Evolutionary conservation across 106 monocot species (phyloP).

Genomic region (Dendrobium huoshanense): DNA sequence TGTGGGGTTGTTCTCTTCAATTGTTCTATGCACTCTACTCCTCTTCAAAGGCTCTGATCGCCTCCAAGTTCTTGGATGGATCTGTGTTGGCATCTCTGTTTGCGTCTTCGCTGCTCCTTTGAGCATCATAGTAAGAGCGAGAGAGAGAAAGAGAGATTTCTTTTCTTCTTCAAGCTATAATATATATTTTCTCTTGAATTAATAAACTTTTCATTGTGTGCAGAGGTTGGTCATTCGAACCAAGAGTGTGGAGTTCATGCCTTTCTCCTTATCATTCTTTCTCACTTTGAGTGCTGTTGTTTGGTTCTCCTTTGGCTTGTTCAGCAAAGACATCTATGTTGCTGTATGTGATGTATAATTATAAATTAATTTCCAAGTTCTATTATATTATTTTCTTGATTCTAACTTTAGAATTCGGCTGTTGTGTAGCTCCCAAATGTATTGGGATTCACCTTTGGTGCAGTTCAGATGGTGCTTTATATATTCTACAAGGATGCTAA

Average conservation of each 20-base stretch:
- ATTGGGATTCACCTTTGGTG: constrained; percentile 52
- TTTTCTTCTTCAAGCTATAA: neutral
- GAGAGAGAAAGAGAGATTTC: too few species aligned
- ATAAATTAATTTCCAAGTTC: neutral
- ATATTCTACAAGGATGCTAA: constrained; percentile 22
- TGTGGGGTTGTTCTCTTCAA: constrained; percentile 26
- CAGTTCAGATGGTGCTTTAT: constrained; percentile 53
- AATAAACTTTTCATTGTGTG: neutral
- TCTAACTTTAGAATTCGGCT: neutral
- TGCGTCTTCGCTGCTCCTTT: constrained; percentile 42
- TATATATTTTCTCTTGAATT: neutral
- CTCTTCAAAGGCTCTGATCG: constrained; percentile 17
- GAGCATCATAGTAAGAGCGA: constrained; percentile 33
- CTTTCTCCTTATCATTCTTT: constrained; percentile 24
- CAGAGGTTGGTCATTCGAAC: constrained; percentile 36
- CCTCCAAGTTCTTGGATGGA: constrained; percentile 29
- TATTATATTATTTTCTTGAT: neutral
- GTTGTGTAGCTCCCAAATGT: constrained; percentile 40
- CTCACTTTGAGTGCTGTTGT: constrained; percentile 28
- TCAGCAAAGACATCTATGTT: constrained; percentile 28
- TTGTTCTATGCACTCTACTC: constrained; percentile 27
- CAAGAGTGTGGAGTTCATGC: constrained; percentile 59
- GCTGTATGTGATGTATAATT: constrained; percentile 13
- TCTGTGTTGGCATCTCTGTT: constrained; percentile 29
- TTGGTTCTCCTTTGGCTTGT: constrained; percentile 26